phyloP scores from a whole-genome alignment of 352 stramenopile genomes.

The Globisporangium apiculatum region DNA sequence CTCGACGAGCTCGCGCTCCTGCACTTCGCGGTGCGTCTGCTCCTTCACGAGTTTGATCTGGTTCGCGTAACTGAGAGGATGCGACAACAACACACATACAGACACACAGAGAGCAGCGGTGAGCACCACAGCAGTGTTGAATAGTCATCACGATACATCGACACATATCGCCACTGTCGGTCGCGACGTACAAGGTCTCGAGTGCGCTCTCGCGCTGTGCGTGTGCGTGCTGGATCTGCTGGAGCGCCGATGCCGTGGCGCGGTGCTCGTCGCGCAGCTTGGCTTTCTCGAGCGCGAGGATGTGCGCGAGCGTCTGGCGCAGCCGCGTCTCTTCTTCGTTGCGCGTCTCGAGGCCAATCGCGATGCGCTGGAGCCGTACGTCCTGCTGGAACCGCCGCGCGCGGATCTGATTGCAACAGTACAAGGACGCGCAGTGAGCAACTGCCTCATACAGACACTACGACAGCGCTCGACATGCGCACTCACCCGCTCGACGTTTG shows the following conservation, averaged over 20 bases:
- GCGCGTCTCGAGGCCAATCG: slow-evolving; percentile 50
- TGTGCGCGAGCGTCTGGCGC: slow-evolving; percentile 53
- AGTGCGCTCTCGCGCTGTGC: slow-evolving; percentile 44
- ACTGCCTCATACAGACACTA: not conserved
- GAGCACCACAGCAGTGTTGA: not conserved
- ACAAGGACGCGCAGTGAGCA: no score
- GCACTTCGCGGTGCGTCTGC: slow-evolving; percentile 43
- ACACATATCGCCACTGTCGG: no score
- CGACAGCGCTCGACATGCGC: not conserved
- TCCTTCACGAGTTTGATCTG: slow-evolving; percentile 67
- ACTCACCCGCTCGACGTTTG: slow-evolving; percentile 49
- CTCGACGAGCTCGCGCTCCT: slow-evolving; percentile 57
- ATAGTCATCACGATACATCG: no score
- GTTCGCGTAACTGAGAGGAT: slow-evolving; percentile 35
- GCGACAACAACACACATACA: not conserved
- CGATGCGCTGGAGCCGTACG: slow-evolving; percentile 56
- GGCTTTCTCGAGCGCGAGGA: slow-evolving; percentile 58
- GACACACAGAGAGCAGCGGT: not conserved
- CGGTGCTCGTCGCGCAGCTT: slow-evolving; percentile 60
- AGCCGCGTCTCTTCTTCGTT: slow-evolving; percentile 63
- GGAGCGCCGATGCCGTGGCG: slow-evolving; percentile 32
- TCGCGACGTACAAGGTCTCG: slow-evolving; percentile 45
- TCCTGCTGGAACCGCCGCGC: slow-evolving; percentile 59
- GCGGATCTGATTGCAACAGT: slow-evolving; percentile 28
- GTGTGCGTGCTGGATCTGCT: slow-evolving; percentile 60